Base-by-base conservation (phyloP, 2,329 filamentous ascomycete species). In the Beauveria rudraprayagi region DNA sequence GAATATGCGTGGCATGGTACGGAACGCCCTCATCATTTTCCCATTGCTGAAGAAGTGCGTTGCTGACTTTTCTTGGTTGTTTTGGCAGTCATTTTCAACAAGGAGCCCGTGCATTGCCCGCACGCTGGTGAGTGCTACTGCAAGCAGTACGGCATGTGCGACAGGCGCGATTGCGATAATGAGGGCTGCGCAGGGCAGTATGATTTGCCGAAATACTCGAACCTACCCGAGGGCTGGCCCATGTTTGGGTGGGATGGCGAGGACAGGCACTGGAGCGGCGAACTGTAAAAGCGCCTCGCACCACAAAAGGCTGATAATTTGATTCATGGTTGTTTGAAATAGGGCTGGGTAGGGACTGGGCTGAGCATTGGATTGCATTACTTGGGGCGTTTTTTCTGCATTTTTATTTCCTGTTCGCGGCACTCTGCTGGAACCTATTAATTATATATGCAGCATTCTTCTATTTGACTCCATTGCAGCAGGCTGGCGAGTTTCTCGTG, bases 1-100 rank as follows among this genome's bases (percentile, higher is more conserved):
- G 85, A 88, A 68, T 88, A 86, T 66, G 71, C 85, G 19, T 89
- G 85, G 85, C 86, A 88, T 69, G 78, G 84, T 70, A 76, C 79
- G 70, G 11, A 5, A 37, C 34, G 34, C 34, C 34, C 34, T 37
- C 11, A 37, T 37, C 34, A 37, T 14, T 4, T 14, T 5, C 4
- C 11, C 34, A 43, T 5, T 55, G 51, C 30, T 37, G 22, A 7
- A 24, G 24, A 26, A 47, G n/a, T 14, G 8, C 4, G 30, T 53
- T 53, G 14, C 50, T 53, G 30, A 53, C 30, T n/a, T 54, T 11
- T n/a, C 8, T 43, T 17, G 5, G 5, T 3, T 4, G 1, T 37
- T 14, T 34, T 37, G 34, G 34, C 54, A 83, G 81, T 85, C 63
- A 82, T 85, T 11, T 86, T 85, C 66, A 82, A 82, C 58, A 81